Percentiles rank a stretch among this genome's conserved stretches.
phyloP scores from a whole-genome alignment of 805 yeast species.

The Candida maesae region DNA sequence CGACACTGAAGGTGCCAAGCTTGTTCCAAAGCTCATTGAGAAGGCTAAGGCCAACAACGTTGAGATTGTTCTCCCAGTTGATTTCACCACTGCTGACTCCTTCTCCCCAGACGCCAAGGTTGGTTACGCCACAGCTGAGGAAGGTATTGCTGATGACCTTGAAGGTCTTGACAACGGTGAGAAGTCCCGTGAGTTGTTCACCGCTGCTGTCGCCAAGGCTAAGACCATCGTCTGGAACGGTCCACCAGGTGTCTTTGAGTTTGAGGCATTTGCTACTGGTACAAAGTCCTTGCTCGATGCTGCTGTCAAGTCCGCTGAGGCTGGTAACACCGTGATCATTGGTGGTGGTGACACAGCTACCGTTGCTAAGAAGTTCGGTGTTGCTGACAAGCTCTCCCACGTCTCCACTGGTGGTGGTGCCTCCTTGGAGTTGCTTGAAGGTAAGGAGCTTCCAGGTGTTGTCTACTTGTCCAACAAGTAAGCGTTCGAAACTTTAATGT shows the following conservation, averaged over 20 bases:
- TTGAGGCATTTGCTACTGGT: conserved; percentile 86
- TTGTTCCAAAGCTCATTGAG: conserved; percentile 85
- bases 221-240: conserved; percentile 99
- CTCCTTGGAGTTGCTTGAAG: conserved; percentile 96
- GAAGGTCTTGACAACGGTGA: conserved; percentile 97
- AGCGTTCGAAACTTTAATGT: no score
- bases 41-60: conserved; percentile 97
- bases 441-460: conserved; percentile 98
- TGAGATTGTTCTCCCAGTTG: conserved; percentile 90
- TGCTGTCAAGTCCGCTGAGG: conserved; percentile 77
- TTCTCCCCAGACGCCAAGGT: conserved; percentile 88
- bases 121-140: conserved; percentile 79
- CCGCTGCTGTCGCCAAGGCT: conserved; percentile 81
- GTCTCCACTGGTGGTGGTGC: conserved; percentile 99
- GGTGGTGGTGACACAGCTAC: conserved; percentile 99
- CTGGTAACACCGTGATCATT: conserved; percentile 91
- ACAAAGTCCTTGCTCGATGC: conserved; percentile 89
- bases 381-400: conserved; percentile 92
- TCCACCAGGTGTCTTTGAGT: conserved; percentile 99
- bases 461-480: conserved; percentile 79
- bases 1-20: conserved; percentile 93
- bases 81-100: conserved; percentile 92
- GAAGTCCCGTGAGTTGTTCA: conserved; percentile 75
- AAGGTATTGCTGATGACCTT: conserved; percentile 94
- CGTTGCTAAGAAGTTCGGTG: conserved; percentile 97